Base-by-base conservation (phyloP, 768 basidiomycete species). In the Dacryopinax spathularia region DNA sequence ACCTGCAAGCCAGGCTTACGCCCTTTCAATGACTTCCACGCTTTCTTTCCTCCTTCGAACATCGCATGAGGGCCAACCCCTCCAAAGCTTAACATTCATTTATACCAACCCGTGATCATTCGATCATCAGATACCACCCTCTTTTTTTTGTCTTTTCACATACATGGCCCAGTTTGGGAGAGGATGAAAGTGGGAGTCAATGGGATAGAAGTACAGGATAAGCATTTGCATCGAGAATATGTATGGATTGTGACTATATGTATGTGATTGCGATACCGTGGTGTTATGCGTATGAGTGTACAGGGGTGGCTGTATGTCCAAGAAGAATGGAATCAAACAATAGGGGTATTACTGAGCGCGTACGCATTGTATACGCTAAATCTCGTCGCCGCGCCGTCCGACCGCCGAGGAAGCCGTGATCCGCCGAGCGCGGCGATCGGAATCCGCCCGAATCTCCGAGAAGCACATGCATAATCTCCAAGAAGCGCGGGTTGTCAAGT, bases 121-220 rank as follows among this genome's bases (percentile, higher is more conserved):
- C 13, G 22, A 15, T 27, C 48, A 13, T 25, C 48, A 12, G 48
- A 27, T 13, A 12, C 16, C 25, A 59, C 13, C 48, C 13, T 27
- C 16, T 10, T 27, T 12, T 25, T 27, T 59, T 15, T 13, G 16
- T 15, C 16, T 13, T 15, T 13, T 13, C 48, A 10, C 48, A 59
- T 13, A 13, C 48, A 59, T 15, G 25, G 16, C 12, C 12, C 48
- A 13, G 12, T 25, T 15, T 31, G 41, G 66, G 31, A 41, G 65
- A 39, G 56, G 66, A 35, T 67, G 66, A 27, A 67, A 67, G 35
- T 69, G 61, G 63, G 65, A 44, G 41, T 34, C 60, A 1, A 66
- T 62, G 36, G 66, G 48, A 34, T 63, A 64, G 64, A 72, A 73
- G 33, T 34, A 62, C 61, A 9, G 61, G 6, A 37, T 18, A 36